These are phyloP conservation scores for Umbilicus rupestris DNA, from an alignment of 164 flowering plant species.

Conservation along the genomic window DNA sequence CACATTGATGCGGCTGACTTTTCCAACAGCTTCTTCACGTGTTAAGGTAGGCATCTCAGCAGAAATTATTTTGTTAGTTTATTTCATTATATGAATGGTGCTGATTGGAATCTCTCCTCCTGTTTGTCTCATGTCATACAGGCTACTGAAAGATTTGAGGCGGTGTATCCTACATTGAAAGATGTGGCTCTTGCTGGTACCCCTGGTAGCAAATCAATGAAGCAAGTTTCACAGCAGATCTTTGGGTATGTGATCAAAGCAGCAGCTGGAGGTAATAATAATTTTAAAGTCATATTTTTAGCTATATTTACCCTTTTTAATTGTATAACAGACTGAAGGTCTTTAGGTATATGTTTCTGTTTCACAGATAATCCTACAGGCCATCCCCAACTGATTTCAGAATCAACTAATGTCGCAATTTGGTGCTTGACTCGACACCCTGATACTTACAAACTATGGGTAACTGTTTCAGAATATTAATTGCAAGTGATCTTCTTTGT, in stretches of 20 bases:
- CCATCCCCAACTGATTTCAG: slow-evolving; percentile 45
- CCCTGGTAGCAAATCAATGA: slow-evolving; percentile 84
- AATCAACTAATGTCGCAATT: slow-evolving; percentile 48
- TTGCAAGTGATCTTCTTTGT: not conserved
- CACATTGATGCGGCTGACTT: slow-evolving; percentile 47
- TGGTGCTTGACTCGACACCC: slow-evolving; percentile 66
- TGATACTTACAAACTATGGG: slow-evolving; percentile 86
- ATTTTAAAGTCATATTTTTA: not conserved
- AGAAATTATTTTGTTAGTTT: not conserved
- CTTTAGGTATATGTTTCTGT: not conserved
- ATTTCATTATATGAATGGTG: not conserved
- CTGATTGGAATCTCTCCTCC: slow-evolving; percentile 8
- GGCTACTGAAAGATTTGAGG: slow-evolving; percentile 97
- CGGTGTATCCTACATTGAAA: slow-evolving; percentile 62
- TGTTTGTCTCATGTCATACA: slow-evolving; percentile 12
- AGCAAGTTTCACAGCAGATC: slow-evolving; percentile 67
- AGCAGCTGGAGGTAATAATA: slow-evolving; percentile 46
- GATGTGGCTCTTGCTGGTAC: slow-evolving; percentile 82
- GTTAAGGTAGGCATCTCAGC: slow-evolving; percentile 49
- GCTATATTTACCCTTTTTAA: not conserved
- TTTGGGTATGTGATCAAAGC: slow-evolving; percentile 39
- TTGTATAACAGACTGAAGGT: not conserved
- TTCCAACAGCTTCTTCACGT: slow-evolving; percentile 62
- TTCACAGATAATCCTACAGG: slow-evolving; percentile 57
- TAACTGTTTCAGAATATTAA: slow-evolving; percentile 18